Evolutionary conservation across 768 basidiomycete genomes (phyloP).

Genomic region (Russula griseocarnosa): DNA sequence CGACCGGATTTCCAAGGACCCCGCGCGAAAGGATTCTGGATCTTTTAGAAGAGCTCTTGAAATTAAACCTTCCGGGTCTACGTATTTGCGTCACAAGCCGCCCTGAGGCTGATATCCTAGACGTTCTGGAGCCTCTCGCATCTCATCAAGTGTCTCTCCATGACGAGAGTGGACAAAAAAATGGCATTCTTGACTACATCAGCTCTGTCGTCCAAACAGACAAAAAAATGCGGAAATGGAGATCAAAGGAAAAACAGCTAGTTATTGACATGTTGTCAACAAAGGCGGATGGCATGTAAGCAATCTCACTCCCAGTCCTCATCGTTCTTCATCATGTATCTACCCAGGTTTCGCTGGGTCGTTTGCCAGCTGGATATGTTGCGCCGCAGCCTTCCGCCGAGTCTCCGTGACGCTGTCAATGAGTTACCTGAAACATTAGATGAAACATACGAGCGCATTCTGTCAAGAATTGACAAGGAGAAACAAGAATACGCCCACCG

Average conservation of each 20-base stretch:
- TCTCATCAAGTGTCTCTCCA: background rate
- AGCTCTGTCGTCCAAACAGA: background rate
- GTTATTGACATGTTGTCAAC: background rate
- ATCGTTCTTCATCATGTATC: background rate
- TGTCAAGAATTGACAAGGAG: background rate
- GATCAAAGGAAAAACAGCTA: background rate
- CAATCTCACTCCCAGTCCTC: background rate
- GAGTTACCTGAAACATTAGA: conserved; percentile 7
- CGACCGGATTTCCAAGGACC: background rate
- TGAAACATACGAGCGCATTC: conserved; percentile 6
- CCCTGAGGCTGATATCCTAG: background rate
- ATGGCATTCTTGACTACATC: background rate
- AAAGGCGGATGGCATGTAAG: conserved; percentile 3
- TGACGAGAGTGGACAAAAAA: background rate
- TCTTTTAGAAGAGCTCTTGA: background rate
- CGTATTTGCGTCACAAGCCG: background rate
- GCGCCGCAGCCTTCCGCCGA: background rate
- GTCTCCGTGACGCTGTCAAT: background rate
- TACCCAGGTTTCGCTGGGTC: background rate
- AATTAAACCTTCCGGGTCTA: background rate
- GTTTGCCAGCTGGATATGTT: conserved; percentile 10
- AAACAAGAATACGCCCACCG: background rate
- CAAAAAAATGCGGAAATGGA: background rate
- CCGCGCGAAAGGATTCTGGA: background rate
- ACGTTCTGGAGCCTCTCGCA: background rate